Conservation (phyloP, 108 stramenopile species). For the Skeletonema potamos region DNA sequence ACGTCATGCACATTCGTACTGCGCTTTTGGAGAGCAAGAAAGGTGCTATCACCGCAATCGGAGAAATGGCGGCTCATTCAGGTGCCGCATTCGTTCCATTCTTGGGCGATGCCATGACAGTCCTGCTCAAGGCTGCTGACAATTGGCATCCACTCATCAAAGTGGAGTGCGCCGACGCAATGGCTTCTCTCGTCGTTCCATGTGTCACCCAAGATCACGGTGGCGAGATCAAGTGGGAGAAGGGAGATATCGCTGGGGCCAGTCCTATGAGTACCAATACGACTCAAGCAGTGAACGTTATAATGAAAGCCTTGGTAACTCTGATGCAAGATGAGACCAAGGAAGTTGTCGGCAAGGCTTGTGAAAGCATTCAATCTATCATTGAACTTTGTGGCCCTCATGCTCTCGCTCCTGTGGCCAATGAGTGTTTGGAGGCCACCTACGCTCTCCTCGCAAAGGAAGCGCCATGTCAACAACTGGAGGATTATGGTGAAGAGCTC, state of each 20-base stretch:
- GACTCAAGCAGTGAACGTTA: conserved; percentile 60
- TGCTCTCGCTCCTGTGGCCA: conserved; percentile 67
- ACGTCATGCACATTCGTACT: conserved; percentile 89
- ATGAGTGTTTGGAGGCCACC: conserved; percentile 63
- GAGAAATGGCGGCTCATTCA: conserved; percentile 93
- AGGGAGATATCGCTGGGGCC: conserved; percentile 71
- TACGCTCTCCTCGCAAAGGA: conserved; percentile 73
- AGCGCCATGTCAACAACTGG: conserved; percentile 74
- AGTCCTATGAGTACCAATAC: conserved; percentile 77
- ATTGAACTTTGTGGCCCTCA: conserved; percentile 88
- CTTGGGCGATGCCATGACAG: conserved; percentile 78
- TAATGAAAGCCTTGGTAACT: conserved; percentile 73
- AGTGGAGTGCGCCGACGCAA: conserved; percentile 75
- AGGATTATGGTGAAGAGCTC: conserved; percentile 61
- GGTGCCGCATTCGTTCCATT: conserved; percentile 85
- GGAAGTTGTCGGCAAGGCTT: conserved; percentile 84
- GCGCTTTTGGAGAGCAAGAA: conserved; percentile 95
- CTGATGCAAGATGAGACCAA: conserved; percentile 86
- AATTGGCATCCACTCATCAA: conserved; percentile 95
- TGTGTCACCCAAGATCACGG: conserved; percentile 74
- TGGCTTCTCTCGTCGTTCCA: conserved; percentile 77
- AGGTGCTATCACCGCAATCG: conserved; percentile 94
- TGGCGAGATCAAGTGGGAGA: conserved; percentile 85
- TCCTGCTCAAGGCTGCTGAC: conserved; percentile 70
- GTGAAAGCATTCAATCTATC: conserved; percentile 86